Conservation (phyloP, 164 flowering plant genomes). For the Umbellularia californica region DNA sequence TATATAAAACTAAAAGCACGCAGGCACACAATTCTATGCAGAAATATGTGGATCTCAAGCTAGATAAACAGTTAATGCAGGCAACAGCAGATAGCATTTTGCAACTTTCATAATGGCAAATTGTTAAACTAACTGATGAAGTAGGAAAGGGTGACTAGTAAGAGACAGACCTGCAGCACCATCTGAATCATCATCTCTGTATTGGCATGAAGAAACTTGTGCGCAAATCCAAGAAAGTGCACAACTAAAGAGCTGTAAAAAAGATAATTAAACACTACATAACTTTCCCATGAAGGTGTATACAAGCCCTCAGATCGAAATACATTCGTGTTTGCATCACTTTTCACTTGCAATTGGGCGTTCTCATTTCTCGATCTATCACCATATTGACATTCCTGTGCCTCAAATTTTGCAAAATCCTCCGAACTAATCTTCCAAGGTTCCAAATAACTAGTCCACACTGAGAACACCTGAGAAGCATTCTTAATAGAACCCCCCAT, state of each 20-base stretch:
- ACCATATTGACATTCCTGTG: constrained; percentile 18
- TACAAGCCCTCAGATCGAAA: constrained; percentile 27
- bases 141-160: background rate
- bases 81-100: background rate
- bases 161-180: constrained; percentile 63
- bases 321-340: background rate
- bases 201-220: constrained; percentile 77
- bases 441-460: constrained; percentile 71
- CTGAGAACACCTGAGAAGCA: constrained; percentile 50
- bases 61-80: background rate
- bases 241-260: constrained; percentile 77
- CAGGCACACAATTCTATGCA: too few relatives aligned
- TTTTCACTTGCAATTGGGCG: constrained; percentile 10
- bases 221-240: constrained; percentile 91
- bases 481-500: constrained; percentile 63
- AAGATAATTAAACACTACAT: constrained; percentile 67
- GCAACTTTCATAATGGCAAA: background rate
- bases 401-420: constrained; percentile 52
- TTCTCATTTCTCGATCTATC: constrained; percentile 21
- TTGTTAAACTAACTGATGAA: background rate
- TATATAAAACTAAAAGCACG: too few relatives aligned
- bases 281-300: constrained; percentile 58
- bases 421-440: constrained; percentile 63
- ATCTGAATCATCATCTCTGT: constrained; percentile 55
- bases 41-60: too few relatives aligned